Base-by-base conservation (phyloP, 2,329 filamentous ascomycete genomes). In the Ceratocystis huliohia region DNA sequence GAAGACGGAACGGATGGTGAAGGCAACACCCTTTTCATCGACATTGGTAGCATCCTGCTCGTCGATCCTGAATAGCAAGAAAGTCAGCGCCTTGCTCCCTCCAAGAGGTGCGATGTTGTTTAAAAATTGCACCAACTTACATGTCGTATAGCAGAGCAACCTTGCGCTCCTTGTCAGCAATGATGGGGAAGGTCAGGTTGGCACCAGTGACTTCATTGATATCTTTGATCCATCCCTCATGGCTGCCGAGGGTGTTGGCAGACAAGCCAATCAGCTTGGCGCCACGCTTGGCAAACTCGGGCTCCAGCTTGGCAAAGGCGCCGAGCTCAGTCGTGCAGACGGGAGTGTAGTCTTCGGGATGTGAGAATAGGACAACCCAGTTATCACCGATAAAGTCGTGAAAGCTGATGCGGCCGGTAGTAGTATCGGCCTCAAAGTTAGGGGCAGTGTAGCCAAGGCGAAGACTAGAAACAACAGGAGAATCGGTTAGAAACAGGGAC, bases 251-350 rank as follows among this genome's bases (percentile, higher is more conserved):
- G 72, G 88, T 90, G 81, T 96, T 95, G 80, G 91, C 91, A 69
- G 85, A 88, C 71, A 96, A 82, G 62, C 92, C 92, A 73, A 96
- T 93, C 78, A 96, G 86, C 84, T 96, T 95, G 73, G 93, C 89
- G 70, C 85, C 86, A 70, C 91, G 86, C 81, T 89, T 90, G 73
- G 85, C 83, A 78, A 96, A 96, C 77, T 96, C 91, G 72, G 86
- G 84, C 80, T 91, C 86, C 70, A 96, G 82, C 79, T 92, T 94
- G 72, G 91, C 89, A 73, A 96, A 95, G 68, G 91, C 91, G 69
- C 91, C 92, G 69, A 96, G 87, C 80, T 96, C 92, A 65, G 91
- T 96, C 70, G 92, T 96, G 83, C 92, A 96, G 68, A 96, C 92
- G 65, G 92, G 92, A 1, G 92, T 96, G 82, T 89, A 96, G 78